phyloP scores from a whole-genome alignment of 495 filamentous ascomycete genomes.

The Letharia lupina region DNA sequence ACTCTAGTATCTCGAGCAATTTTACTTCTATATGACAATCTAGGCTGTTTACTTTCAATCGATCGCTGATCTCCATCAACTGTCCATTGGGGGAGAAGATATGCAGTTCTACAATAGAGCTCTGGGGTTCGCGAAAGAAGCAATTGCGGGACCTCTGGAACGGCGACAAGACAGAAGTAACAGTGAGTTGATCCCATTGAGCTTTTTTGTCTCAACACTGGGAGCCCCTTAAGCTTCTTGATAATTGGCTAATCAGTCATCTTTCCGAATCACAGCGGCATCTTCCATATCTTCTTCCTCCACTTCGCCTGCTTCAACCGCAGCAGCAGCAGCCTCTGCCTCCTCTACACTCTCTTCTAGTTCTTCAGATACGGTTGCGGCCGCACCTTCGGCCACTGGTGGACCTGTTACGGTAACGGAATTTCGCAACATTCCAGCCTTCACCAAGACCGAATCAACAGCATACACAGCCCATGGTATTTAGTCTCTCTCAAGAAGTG shows the following conservation, averaged over 20 bases:
- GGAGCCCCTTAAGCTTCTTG: not conserved
- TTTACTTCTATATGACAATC: not conserved
- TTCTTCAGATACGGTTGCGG: not conserved
- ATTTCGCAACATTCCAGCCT: conserved; percentile 13
- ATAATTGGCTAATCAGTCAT: not conserved
- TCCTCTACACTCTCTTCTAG: conserved; percentile 5
- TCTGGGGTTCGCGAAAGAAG: conserved; percentile 3
- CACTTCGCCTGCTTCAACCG: conserved; percentile 10
- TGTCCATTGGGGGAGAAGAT: not conserved
- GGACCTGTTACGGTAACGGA: conserved; percentile 11
- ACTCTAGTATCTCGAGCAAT: not conserved
- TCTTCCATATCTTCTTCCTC: conserved; percentile 5
- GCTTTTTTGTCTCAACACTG: not conserved
- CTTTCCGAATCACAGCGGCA: not conserved
- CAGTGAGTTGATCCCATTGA: not conserved
- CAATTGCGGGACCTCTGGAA: conserved; percentile 1
- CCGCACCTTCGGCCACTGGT: conserved; percentile 7
- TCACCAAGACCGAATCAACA: conserved; percentile 17
- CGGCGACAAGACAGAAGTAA: conserved; percentile 10
- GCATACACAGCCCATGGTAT: conserved; percentile 18
- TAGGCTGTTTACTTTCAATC: not conserved
- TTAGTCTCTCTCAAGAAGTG: not conserved
- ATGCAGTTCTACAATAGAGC: conserved; percentile 10
- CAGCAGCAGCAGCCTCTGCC: conserved; percentile 5
- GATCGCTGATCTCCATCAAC: not conserved